Evolutionary conservation across 805 yeast species (phyloP).

Genomic region (Zygotorulaspora chibaensis): DNA sequence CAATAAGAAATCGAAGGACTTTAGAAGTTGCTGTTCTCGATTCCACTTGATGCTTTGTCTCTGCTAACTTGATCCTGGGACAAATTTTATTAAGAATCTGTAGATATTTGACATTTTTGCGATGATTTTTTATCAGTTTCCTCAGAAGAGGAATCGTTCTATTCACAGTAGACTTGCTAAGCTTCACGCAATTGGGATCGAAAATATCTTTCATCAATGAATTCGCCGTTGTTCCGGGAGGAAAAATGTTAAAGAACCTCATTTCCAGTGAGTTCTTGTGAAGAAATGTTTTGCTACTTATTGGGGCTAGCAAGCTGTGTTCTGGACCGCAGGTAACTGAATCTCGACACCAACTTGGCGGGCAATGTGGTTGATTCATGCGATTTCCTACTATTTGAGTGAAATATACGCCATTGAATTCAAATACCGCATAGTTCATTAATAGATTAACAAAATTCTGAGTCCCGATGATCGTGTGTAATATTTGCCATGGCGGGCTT

Average conservation of each 20-base stretch:
- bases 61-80: conserved; percentile 3
- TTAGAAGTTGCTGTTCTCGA: conserved; percentile 30
- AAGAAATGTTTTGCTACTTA: conserved; percentile 6
- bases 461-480: conserved; percentile 41
- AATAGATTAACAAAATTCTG: conserved; percentile 39
- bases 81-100: conserved; percentile 15
- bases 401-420: conserved; percentile 8
- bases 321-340: not conserved
- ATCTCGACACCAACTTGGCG: conserved; percentile 15
- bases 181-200: not conserved
- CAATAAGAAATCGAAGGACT: conserved; percentile 43
- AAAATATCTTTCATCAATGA: conserved; percentile 3
- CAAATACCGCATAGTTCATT: conserved; percentile 35
- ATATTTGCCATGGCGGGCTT: conserved; percentile 40
- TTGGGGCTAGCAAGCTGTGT: conserved; percentile 1
- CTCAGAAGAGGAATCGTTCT: conserved; percentile 4
- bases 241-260: conserved; percentile 3
- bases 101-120: conserved; percentile 11
- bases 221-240: not conserved
- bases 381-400: conserved; percentile 26
- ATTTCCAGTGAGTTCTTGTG: conserved; percentile 6
- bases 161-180: not conserved
- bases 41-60: conserved; percentile 28
- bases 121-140: conserved; percentile 9
- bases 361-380: conserved; percentile 16